A percentile compares a stretch with the other conserved stretches of the same genome.
Conservation (phyloP, 805 yeast species). For the Diddensiella caesifluorescens region DNA sequence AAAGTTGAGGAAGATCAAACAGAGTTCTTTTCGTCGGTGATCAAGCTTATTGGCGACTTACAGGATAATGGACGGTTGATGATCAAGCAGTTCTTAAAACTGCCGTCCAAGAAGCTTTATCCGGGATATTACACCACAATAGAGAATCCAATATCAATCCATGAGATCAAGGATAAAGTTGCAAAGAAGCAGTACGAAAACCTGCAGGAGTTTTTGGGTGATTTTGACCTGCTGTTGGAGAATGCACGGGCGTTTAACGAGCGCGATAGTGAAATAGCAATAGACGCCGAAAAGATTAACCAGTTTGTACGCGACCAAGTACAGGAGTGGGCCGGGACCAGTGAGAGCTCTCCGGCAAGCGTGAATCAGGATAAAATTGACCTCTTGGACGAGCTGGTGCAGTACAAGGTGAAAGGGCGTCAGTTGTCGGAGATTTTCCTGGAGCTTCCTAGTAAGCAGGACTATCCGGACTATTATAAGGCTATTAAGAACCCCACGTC, state of each 20-base stretch:
- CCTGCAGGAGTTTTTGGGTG: slow-evolving; percentile 46
- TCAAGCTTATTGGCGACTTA: slow-evolving; percentile 6
- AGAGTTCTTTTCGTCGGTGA: neutral
- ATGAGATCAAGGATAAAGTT: slow-evolving; percentile 54
- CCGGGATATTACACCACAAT: slow-evolving; percentile 75
- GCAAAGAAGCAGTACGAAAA: slow-evolving; percentile 30
- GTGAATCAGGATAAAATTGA: slow-evolving; percentile 19
- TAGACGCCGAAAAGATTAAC: slow-evolving; percentile 53
- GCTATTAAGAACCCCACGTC: slow-evolving; percentile 72
- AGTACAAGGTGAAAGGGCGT: slow-evolving; percentile 41
- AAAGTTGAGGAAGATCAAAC: neutral
- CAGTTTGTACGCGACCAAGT: slow-evolving; percentile 50
- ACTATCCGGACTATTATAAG: slow-evolving; percentile 76
- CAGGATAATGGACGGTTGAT: slow-evolving; percentile 6
- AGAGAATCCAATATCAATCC: slow-evolving; percentile 59
- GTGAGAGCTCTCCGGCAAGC: slow-evolving; percentile 17
- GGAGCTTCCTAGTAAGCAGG: slow-evolving; percentile 63
- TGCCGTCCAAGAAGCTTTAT: slow-evolving; percentile 69
- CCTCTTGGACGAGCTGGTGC: slow-evolving; percentile 38
- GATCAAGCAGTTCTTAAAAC: slow-evolving; percentile 45
- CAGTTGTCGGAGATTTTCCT: slow-evolving; percentile 64
- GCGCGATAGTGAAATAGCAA: slow-evolving; percentile 57
- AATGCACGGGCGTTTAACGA: slow-evolving; percentile 76
- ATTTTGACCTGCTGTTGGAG: slow-evolving; percentile 58
- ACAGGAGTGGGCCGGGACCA: slow-evolving; percentile 8